phyloP scores from a whole-genome alignment of 2,329 filamentous ascomycete species.

The Thelonectria blattea region DNA sequence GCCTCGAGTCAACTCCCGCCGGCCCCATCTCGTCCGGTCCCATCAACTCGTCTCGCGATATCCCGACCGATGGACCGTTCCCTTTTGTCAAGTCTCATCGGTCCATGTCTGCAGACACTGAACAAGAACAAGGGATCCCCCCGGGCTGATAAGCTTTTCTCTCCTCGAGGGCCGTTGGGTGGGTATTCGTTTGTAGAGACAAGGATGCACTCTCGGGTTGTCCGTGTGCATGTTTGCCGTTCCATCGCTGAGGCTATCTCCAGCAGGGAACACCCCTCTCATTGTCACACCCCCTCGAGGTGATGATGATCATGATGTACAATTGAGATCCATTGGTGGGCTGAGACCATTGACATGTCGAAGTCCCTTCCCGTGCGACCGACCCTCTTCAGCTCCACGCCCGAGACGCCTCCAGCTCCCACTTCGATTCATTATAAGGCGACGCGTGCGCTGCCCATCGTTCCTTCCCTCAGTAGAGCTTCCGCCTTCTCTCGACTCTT shows the following conservation, averaged over 20 bases:
- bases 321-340: neutral
- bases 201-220: too few species aligned
- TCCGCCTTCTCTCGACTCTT: neutral
- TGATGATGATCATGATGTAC: neutral
- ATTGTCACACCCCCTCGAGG: neutral
- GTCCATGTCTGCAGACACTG: constrained; percentile 4
- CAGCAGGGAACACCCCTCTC: too few species aligned
- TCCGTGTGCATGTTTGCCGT: neutral
- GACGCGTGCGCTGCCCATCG: neutral
- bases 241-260: neutral
- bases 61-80: constrained; percentile 7
- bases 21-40: too few species aligned
- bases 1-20: neutral
- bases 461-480: neutral
- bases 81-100: neutral
- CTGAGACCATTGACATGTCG: neutral
- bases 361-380: neutral
- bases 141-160: constrained; percentile 19
- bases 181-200: too few species aligned
- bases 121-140: neutral
- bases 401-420: neutral
- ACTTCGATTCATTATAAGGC: neutral
- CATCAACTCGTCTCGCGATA: neutral
- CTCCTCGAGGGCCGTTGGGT: neutral
- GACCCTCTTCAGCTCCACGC: neutral